A percentile compares a stretch with the other conserved stretches of the same genome.
Evolutionary conservation across 2,329 filamentous ascomycete genomes (phyloP).

Genomic region (Cladophialophora exuberans): DNA sequence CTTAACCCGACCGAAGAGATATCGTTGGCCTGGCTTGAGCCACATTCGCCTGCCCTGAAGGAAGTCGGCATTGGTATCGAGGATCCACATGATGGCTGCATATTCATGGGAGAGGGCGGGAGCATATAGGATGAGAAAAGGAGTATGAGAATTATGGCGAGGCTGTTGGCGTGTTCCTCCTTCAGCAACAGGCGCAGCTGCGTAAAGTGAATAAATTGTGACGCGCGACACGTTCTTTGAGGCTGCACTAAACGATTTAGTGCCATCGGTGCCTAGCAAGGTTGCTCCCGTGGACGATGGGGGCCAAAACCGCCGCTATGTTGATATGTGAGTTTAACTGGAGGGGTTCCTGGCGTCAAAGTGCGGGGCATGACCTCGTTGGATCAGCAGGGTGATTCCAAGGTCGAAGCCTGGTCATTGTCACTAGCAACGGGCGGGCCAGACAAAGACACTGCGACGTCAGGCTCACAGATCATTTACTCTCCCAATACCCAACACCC

Average conservation of each 20-base stretch:
- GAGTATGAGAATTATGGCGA: not conserved
- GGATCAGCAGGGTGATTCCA: conserved; percentile 23
- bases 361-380: conserved; percentile 15
- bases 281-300: conserved; percentile 15
- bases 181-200: not conserved
- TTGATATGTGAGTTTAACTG: not conserved
- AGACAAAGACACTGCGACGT: conserved; percentile 18
- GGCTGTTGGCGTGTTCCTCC: not conserved
- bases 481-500: conserved; percentile 3
- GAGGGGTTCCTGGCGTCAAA: not conserved
- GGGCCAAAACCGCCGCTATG: not conserved
- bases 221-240: conserved; percentile 18
- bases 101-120: no score
- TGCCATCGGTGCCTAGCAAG: conserved; percentile 24
- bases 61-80: conserved; percentile 57
- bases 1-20: conserved; percentile 80
- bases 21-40: conserved; percentile 82
- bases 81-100: conserved; percentile 62
- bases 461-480: no score
- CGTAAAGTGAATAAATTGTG: conserved; percentile 5
- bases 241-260: conserved; percentile 3
- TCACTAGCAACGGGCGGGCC: conserved; percentile 18
- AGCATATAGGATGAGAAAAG: not conserved
- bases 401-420: conserved; percentile 9
- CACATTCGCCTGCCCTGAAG: conserved; percentile 69